These are phyloP conservation scores for Pichia sp. DNA, from an alignment of 1,139 yeast genomes.

Conservation along the genomic window DNA sequence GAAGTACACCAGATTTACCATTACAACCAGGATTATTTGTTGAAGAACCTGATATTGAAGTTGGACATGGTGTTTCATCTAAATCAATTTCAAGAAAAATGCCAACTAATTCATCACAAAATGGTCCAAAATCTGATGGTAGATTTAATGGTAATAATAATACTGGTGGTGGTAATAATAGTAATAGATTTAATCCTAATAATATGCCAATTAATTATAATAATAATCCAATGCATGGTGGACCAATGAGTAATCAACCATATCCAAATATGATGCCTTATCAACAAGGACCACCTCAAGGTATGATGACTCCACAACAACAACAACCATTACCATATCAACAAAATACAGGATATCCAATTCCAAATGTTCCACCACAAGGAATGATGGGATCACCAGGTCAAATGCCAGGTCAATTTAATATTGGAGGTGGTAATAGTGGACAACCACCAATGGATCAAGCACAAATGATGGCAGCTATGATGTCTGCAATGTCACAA, in stretches of 20 bases:
- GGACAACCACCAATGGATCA: conserved; percentile 15
- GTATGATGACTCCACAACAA: conserved; percentile 5
- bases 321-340: conserved; percentile 7
- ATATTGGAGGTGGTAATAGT: neutral
- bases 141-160: conserved; percentile 7
- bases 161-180: conserved; percentile 11
- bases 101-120: conserved; percentile 83
- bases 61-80: conserved; percentile 90
- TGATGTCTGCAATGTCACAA: conserved; percentile 29
- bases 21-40: conserved; percentile 73
- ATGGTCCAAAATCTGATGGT: conserved; percentile 74
- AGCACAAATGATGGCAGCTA: conserved; percentile 27
- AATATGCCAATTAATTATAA: conserved; percentile 22
- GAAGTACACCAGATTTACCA: conserved; percentile 82
- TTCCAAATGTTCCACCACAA: neutral
- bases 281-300: conserved; percentile 4
- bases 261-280: conserved; percentile 14
- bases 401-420: neutral
- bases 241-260: conserved; percentile 18
- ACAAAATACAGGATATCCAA: neutral
- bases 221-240: conserved; percentile 1
- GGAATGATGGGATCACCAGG: conserved; percentile 6
- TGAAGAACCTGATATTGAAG: conserved; percentile 97
- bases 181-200: conserved; percentile 15
- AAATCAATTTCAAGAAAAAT: conserved; percentile 84